phyloP scores from a whole-genome alignment of 371 early-diverging fungal species.

The Mucor lusitanicus region DNA sequence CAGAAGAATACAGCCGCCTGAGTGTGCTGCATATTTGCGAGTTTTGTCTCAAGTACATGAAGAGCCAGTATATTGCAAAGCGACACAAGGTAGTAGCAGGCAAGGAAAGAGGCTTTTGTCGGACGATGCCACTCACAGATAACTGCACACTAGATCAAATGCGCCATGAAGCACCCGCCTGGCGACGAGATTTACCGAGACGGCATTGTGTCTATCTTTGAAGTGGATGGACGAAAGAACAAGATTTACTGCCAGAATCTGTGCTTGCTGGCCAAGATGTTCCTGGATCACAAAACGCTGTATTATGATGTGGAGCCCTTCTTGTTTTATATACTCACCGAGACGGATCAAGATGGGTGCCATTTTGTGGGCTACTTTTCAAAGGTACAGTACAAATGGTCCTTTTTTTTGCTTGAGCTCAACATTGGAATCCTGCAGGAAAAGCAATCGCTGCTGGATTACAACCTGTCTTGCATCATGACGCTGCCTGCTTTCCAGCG shows the following conservation, averaged over 20 bases:
- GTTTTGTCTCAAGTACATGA: constrained; percentile 97
- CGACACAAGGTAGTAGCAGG: constrained; percentile 59
- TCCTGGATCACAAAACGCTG: constrained; percentile 99
- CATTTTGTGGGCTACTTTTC: constrained; percentile 99
- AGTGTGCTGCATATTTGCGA: constrained; percentile 90
- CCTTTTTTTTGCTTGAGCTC: no score
- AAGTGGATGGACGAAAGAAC: constrained; percentile 95
- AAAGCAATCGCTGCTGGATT: constrained; percentile 87
- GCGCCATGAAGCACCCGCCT: constrained; percentile 89
- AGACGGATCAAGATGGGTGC: constrained; percentile 76
- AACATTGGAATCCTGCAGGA: constrained; percentile 66
- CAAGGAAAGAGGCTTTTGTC: no score
- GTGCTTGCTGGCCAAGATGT: constrained; percentile 97
- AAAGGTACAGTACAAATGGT: constrained; percentile 77
- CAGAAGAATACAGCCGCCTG: constrained; percentile 87
- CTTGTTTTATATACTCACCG: constrained; percentile 96
- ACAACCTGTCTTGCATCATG: constrained; percentile 99
- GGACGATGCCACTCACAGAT: constrained; percentile 66
- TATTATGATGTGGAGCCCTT: constrained; percentile 99
- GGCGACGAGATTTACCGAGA: constrained; percentile 99
- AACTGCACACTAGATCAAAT: constrained; percentile 62
- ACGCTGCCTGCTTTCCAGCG: constrained; percentile 96
- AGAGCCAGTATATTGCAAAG: constrained; percentile 63
- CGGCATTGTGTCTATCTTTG: constrained; percentile 85
- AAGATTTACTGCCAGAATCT: constrained; percentile 98